These are phyloP conservation scores for Kazachstania sp. DNA, from an alignment of 1,139 yeast genomes.

Conservation along the genomic window DNA sequence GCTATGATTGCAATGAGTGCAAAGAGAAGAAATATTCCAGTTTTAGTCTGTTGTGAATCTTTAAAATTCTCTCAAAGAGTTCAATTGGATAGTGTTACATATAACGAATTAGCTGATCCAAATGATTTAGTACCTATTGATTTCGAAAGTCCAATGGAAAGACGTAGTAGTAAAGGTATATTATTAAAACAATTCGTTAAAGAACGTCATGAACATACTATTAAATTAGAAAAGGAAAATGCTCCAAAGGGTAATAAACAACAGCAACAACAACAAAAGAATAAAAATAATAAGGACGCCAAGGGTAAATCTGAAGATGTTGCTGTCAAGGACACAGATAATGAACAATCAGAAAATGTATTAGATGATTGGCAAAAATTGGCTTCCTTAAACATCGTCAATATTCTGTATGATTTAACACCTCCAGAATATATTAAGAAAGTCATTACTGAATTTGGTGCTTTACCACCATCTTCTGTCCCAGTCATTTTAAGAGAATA, in stretches of 20 bases:
- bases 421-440: constrained; percentile 92
- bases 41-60: constrained; percentile 89
- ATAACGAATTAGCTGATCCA: constrained; percentile 84
- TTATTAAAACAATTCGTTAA: constrained; percentile 60
- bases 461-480: constrained; percentile 93
- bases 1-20: constrained; percentile 92
- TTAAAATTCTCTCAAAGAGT: constrained; percentile 93
- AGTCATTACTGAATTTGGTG: constrained; percentile 92
- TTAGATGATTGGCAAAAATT: constrained; percentile 58
- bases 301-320: neutral
- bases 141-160: constrained; percentile 45
- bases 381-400: constrained; percentile 62
- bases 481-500: constrained; percentile 94
- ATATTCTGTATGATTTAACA: constrained; percentile 86
- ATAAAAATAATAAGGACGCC: neutral
- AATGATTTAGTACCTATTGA: constrained; percentile 55
- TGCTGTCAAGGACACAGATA: constrained; percentile 9
- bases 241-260: constrained; percentile 16
- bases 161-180: constrained; percentile 42
- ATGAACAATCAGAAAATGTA: constrained; percentile 32
- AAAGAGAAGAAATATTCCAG: constrained; percentile 81
- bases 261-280: neutral
- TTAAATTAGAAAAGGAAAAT: constrained; percentile 22
- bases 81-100: constrained; percentile 88
- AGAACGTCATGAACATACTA: constrained; percentile 31